Evolutionary conservation across 768 basidiomycete genomes (phyloP), one percentile per base, ranked within the genome.

Genomic region (Guyanaporus albipodus): DNA sequence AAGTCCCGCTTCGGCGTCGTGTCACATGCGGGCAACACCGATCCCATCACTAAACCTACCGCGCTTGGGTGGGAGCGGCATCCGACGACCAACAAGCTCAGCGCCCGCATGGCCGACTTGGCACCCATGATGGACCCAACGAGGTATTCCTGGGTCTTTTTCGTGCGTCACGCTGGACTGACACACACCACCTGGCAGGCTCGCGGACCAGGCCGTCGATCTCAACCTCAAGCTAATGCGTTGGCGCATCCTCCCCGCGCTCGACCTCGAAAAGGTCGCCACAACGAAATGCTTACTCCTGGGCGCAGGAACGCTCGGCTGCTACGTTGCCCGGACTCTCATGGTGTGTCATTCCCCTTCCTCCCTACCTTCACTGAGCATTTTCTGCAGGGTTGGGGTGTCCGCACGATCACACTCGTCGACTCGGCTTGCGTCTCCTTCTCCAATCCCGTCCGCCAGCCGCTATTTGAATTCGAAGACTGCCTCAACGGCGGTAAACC

Each of bases 11-110:
- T 83, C 38, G 87, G 85, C 0, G 57, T 73, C 14, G 59, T 89
- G 2, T 44, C 59, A 8, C 27, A 45, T 42, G 40, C 58, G 38
- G 59, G 57, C 17, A 43, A 52, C 17, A 47, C 40, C 15, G 52
- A 59, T 1, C 35, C 56, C 28, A 28, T 38, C 36, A 27, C 48
- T 4, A 68, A 74, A 8, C 86, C 88, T 0, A 69, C 71, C 8
- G 87, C 91, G 0, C 86, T 95, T 0, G 96, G 95, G 6, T 99
- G 96, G 96, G 95, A 98, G 71, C 91, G 90, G 73, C 94, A 91
- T 46, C 64, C 76, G 73, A 17, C 79, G 80, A 60, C 61, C 12
- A 93, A 92, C 17, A 94, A 94, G 59, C 74, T 98, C 4, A 88
- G 81, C 2, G 89, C 94, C 18, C 77, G 91, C 14, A 58, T 92